Conservation (phyloP, 2,329 filamentous ascomycete genomes). For the Orbilia brochopaga region DNA sequence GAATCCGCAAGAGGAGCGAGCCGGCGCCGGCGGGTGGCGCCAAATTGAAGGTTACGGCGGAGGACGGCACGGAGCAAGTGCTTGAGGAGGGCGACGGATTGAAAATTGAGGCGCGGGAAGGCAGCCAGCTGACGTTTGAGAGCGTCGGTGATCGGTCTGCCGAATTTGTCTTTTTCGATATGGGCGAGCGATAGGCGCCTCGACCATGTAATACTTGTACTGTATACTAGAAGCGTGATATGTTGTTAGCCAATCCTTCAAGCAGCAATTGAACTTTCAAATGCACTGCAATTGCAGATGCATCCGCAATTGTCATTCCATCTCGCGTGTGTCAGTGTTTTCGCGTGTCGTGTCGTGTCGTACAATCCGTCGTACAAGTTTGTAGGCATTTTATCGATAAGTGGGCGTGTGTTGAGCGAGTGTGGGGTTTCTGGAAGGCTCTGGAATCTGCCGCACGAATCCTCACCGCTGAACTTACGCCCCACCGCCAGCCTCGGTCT, state of each 20-base stretch:
- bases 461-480: conserved; percentile 1
- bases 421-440: conserved; percentile 38
- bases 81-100: conserved; percentile 46
- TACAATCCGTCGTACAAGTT: too few relatives aligned
- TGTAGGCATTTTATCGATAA: too few relatives aligned
- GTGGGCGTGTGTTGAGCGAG: neutral
- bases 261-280: neutral
- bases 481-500: conserved; percentile 7
- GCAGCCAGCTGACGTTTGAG: conserved; percentile 47
- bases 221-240: too few relatives aligned
- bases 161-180: conserved; percentile 51
- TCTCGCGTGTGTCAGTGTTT: too few relatives aligned
- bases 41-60: conserved; percentile 48
- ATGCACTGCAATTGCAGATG: too few relatives aligned
- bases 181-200: conserved; percentile 30
- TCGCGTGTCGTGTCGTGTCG: too few relatives aligned
- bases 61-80: conserved; percentile 44
- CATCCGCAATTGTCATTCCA: too few relatives aligned
- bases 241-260: too few relatives aligned
- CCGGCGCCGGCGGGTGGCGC: conserved; percentile 40
- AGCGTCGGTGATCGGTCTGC: conserved; percentile 29
- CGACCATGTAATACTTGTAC: neutral
- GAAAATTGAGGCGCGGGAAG: conserved; percentile 42
- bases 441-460: conserved; percentile 25
- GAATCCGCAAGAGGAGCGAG: conserved; percentile 47